Percentiles rank a stretch among this genome's conserved stretches.
Evolutionary conservation across 192 early-diverging fungal genomes (phyloP).

Genomic region (Borealophlyctis nickersoniae): DNA sequence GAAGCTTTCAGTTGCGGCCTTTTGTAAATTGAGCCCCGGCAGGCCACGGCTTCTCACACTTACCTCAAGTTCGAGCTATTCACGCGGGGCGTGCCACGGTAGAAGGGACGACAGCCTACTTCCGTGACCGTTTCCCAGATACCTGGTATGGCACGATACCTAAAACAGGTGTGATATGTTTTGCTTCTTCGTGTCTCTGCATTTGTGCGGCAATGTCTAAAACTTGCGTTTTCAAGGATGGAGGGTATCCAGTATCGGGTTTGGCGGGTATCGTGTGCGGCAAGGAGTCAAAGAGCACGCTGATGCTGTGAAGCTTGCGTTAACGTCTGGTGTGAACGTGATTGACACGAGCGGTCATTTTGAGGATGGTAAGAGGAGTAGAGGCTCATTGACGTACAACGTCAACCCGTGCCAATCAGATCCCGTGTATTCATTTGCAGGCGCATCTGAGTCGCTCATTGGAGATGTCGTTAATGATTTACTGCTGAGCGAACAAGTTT

Average conservation of each 20-base stretch:
- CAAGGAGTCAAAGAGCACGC: conserved; percentile 33
- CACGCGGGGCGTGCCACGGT: conserved; percentile 19
- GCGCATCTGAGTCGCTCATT: conserved; percentile 56
- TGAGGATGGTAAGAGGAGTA: conserved; percentile 57
- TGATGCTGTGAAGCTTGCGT: conserved; percentile 51
- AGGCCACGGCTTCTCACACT: too few relatives aligned
- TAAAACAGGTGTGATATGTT: conserved; percentile 12
- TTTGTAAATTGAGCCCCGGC: too few relatives aligned
- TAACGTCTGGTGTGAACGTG: conserved; percentile 63
- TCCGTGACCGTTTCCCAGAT: conserved; percentile 14
- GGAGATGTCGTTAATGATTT: conserved; percentile 43
- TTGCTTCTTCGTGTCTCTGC: neutral
- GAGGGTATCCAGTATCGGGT: conserved; percentile 57
- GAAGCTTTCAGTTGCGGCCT: too few relatives aligned
- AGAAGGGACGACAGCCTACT: conserved; percentile 10
- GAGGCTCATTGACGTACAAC: neutral
- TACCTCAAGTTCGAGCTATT: conserved; percentile 11
- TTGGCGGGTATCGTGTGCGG: conserved; percentile 63
- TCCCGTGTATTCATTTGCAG: conserved; percentile 25
- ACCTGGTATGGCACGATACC: conserved; percentile 2
- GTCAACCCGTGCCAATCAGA: neutral
- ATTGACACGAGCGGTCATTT: conserved; percentile 75
- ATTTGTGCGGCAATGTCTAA: neutral
- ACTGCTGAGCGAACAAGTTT: conserved; percentile 30
- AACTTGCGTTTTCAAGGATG: conserved; percentile 8